Base-by-base conservation (phyloP, 176 grass and related monocot species). In the Pontederia crassipes region DNA sequence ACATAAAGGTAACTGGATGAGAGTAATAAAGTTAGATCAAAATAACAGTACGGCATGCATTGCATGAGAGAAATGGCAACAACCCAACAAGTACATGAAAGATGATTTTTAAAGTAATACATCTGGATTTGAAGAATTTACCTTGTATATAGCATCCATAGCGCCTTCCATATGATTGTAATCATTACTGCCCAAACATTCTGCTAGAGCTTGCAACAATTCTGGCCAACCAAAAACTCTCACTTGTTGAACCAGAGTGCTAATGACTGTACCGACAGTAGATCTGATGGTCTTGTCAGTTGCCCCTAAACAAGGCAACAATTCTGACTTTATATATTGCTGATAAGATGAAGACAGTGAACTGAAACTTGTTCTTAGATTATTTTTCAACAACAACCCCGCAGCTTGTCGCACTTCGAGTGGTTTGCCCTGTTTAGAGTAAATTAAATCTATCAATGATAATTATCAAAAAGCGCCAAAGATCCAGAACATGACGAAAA, bases 131-230 rank as follows among this genome's bases (percentile, higher is more conserved):
- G 57, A 65, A 66, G 59, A 46, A 54, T 26, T 15, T 85, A 97
- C 92, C 84, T 97, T 97, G 72, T 85, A 97, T 72, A 97, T 90
- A 57, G 92, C 87, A 76, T 91, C 92, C 79, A 97, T 83, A 69
- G 87, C 87, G 80, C 92, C 92, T 80, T 97, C 92, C 92, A 91
- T 91, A 32, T 97, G 92, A 84, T 88, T 89, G 27, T 88, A 56
- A 49, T 97, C 87, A 62, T 83, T 88, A 64, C 84, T 91, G 24
- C 87, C 92, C 68, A 97, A 74, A 57, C 92, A 97, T 47, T 83
- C 77, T 49, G 87, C 77, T 9, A 97, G 79, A 20, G 79, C 92
- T 67, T 88, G 87, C 70, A 88, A 85, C 74, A 97, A 75, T 46
- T 97, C 92, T 2, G 89, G 75, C 92, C 92, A 97, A 28, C 92